phyloP scores from a whole-genome alignment of 257 asterid genomes.

The Solanum etuberosum region DNA sequence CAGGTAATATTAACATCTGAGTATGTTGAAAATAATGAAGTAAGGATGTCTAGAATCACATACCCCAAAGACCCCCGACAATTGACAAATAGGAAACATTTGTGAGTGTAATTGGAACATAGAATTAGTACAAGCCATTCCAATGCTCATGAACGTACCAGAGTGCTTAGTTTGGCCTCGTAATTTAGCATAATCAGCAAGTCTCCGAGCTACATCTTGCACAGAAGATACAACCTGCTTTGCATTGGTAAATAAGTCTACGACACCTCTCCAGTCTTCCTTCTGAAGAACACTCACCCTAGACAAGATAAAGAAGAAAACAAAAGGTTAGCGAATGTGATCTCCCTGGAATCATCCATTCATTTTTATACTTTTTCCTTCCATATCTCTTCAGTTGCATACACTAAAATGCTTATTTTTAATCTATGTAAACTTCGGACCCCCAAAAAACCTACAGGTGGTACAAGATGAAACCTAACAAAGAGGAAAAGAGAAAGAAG shows the following conservation, averaged over 20 bases:
- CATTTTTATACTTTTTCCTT: not conserved
- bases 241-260: conserved; percentile 72
- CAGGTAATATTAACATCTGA: not conserved
- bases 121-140: not conserved
- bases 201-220: conserved; percentile 78
- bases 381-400: not conserved
- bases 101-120: not conserved
- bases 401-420: not conserved
- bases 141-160: conserved; percentile 22
- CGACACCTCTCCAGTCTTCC: conserved; percentile 89
- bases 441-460: not conserved
- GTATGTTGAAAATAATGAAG: not conserved
- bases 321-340: conserved; percentile 13
- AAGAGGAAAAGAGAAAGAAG: not conserved
- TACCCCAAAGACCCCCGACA: not conserved
- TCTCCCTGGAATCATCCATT: not conserved
- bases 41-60: not conserved
- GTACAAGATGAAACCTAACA: not conserved
- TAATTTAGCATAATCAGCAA: conserved; percentile 68
- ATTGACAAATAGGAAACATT: not conserved
- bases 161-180: conserved; percentile 37
- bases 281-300: conserved; percentile 60
- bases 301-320: conserved; percentile 5
- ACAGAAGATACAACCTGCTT: conserved; percentile 77
- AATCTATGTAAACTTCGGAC: not conserved